phyloP scores from a whole-genome alignment of 2,329 filamentous ascomycete species.

The Fusarium chuoi region DNA sequence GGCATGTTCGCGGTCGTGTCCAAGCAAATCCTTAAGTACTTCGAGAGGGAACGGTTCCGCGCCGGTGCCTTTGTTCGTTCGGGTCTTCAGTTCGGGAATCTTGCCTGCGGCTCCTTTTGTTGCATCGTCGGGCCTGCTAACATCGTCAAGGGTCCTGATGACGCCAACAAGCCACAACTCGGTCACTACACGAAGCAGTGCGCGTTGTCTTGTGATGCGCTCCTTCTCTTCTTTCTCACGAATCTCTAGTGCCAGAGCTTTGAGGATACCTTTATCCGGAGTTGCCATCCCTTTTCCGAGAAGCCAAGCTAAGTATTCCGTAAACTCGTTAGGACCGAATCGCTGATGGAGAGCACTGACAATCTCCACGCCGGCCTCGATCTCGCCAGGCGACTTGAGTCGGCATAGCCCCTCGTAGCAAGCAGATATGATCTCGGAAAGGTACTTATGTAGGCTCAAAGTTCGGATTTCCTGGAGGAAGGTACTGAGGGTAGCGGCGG shows the following conservation, averaged over 20 bases:
- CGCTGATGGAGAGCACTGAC: slow-evolving; percentile 95
- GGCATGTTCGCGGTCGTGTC: slow-evolving; percentile 90
- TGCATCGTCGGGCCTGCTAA: slow-evolving; percentile 70
- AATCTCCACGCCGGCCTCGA: slow-evolving; percentile 91
- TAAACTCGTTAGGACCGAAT: slow-evolving; percentile 91
- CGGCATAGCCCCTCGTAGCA: slow-evolving; percentile 94
- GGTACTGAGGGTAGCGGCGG: slow-evolving; percentile 78
- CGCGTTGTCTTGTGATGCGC: slow-evolving; percentile 83
- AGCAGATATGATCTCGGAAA: slow-evolving; percentile 95
- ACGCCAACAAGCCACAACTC: slow-evolving; percentile 96
- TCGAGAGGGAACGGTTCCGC: slow-evolving; percentile 95
- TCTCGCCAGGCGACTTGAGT: slow-evolving; percentile 90
- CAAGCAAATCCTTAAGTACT: slow-evolving; percentile 95
- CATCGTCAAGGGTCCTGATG: slow-evolving; percentile 80
- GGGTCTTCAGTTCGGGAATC: slow-evolving; percentile 67
- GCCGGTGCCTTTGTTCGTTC: slow-evolving; percentile 67
- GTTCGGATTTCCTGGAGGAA: slow-evolving; percentile 92
- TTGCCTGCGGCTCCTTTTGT: slow-evolving; percentile 72
- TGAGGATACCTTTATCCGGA: slow-evolving; percentile 85
- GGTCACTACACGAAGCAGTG: slow-evolving; percentile 88
- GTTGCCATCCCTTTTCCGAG: slow-evolving; percentile 91
- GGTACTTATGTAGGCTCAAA: slow-evolving; percentile 92
- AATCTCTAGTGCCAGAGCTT: slow-evolving; percentile 80
- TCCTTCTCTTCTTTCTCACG: slow-evolving; percentile 98
- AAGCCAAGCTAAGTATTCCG: slow-evolving; percentile 90